Base-by-base conservation (phyloP, 768 basidiomycete species). In the Mycena metata region DNA sequence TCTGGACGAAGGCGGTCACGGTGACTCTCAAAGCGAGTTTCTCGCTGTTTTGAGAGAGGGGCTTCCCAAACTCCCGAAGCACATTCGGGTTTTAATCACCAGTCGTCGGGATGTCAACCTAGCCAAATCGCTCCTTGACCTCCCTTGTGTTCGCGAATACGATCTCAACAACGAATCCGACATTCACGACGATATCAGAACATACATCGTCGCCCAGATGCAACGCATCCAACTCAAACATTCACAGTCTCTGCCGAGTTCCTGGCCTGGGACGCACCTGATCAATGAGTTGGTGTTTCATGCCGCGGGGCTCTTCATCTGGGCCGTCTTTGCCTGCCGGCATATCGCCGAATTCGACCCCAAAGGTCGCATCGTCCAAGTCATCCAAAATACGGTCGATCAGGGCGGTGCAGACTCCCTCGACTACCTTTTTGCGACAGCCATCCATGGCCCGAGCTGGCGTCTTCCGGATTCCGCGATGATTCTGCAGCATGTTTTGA, bases 291-390 rank as follows among this genome's bases (percentile, higher is more conserved):
- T 59, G 9, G 58, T 59, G 5, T 23, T 19, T 15, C 43, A 35
- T 24, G 45, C 58, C 10, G 9, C 23, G 4, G 45, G 58, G 1
- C 45, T 59, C 16, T 59, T 59, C 33, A 46, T 59, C 16, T 59
- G 58, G 58, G 58, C 58, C 21, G 12, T 13, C 36, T 42, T 59
- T 46, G 58, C 58, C 17, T 30, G 24, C n/a, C 16, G 42, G 16
- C 26, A 59, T 24, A 59, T 59, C 30, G 43, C 15, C 30, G 24
- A 12, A 43, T 23, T 21, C 24, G 17, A 42, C 19, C 56, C 56
- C 26, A 26, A 13, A 2, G 26, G 12, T 7, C 42, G 41, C n/a
- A 57, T 57, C 19, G 15, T n/a, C 15, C 23, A 57, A n/a, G 15
- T 57, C n/a, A 13, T 23, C 23, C 41, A 41, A 5, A 26, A 24